Percentiles rank a stretch among this genome's conserved stretches.
phyloP scores from a whole-genome alignment of 179 eudicot genomes.

The Corrigiola litoralis region DNA sequence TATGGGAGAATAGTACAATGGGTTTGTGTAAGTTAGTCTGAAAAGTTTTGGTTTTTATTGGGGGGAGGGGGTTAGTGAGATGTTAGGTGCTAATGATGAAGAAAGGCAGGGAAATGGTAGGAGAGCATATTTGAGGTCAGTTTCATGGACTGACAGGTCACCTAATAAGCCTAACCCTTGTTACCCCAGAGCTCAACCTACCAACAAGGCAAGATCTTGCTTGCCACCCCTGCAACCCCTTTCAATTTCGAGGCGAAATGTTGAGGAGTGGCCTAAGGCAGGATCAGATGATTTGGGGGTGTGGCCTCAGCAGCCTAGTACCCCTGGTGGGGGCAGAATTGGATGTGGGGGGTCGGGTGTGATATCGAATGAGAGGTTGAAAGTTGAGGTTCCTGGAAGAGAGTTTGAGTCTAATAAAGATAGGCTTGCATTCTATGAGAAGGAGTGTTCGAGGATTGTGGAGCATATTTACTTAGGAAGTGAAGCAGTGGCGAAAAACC shows the following conservation, averaged over 20 bases:
- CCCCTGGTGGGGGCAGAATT: constrained; percentile 62
- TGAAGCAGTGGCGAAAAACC: constrained; percentile 70
- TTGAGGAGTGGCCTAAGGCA: constrained; percentile 87
- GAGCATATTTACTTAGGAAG: constrained; percentile 87
- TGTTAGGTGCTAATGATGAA: constrained; percentile 46
- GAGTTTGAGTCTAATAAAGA: constrained; percentile 67
- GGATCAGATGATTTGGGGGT: constrained; percentile 91
- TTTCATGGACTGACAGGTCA: constrained; percentile 74
- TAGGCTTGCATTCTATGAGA: constrained; percentile 72
- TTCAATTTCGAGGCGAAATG: constrained; percentile 46
- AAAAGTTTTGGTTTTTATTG: neutral
- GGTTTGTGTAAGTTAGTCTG: constrained; percentile 20
- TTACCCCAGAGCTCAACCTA: constrained; percentile 47
- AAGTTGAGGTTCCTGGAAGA: constrained; percentile 31
- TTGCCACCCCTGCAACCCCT: constrained; percentile 85
- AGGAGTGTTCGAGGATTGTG: constrained; percentile 77
- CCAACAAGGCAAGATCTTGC: constrained; percentile 50
- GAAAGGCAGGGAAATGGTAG: constrained; percentile 29
- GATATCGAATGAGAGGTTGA: constrained; percentile 30
- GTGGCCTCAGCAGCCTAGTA: constrained; percentile 72
- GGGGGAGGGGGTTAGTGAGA: constrained; percentile 24
- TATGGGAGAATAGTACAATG: constrained; percentile 30
- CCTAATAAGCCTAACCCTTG: constrained; percentile 47
- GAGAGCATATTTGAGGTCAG: constrained; percentile 64
- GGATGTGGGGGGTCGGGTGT: constrained; percentile 29